These are phyloP conservation scores for Colletotrichum phormii DNA, from an alignment of 2,329 filamentous ascomycete genomes.

Conservation along the genomic window DNA sequence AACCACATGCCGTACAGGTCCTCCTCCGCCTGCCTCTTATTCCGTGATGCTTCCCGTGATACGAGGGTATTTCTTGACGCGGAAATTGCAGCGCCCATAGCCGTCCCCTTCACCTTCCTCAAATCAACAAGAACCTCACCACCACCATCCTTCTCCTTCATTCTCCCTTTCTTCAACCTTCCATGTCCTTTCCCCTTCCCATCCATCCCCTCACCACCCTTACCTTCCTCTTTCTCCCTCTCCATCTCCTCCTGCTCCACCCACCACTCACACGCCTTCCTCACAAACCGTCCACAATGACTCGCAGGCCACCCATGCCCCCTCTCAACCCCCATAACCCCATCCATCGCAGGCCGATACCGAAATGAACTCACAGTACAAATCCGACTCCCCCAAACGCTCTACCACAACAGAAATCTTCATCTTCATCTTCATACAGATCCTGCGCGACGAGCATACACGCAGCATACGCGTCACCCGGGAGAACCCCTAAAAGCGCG, in stretches of 20 bases:
- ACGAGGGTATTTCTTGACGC: slow-evolving; percentile 39
- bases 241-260: slow-evolving; percentile 55
- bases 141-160: background rate
- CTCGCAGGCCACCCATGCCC: slow-evolving; percentile 73
- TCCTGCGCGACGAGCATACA: slow-evolving; percentile 71
- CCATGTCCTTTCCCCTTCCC: background rate
- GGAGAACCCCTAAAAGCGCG: slow-evolving; percentile 63
- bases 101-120: slow-evolving; percentile 33
- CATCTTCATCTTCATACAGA: slow-evolving; percentile 73
- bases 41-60: slow-evolving; percentile 34
- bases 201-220: background rate
- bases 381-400: slow-evolving; percentile 75
- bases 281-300: slow-evolving; percentile 67
- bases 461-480: slow-evolving; percentile 68
- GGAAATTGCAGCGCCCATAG: slow-evolving; percentile 50
- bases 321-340: slow-evolving; percentile 50
- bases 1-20: slow-evolving; percentile 64
- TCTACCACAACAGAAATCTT: slow-evolving; percentile 74
- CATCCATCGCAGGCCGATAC: slow-evolving; percentile 66
- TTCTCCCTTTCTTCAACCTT: background rate
- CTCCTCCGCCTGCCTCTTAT: slow-evolving; percentile 8
- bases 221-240: slow-evolving; percentile 39
- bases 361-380: slow-evolving; percentile 68
- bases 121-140: background rate
- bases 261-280: slow-evolving; percentile 47